These are phyloP conservation scores for Peronosclerospora sorghi DNA, from an alignment of 352 stramenopile genomes.

Conservation along the genomic window DNA sequence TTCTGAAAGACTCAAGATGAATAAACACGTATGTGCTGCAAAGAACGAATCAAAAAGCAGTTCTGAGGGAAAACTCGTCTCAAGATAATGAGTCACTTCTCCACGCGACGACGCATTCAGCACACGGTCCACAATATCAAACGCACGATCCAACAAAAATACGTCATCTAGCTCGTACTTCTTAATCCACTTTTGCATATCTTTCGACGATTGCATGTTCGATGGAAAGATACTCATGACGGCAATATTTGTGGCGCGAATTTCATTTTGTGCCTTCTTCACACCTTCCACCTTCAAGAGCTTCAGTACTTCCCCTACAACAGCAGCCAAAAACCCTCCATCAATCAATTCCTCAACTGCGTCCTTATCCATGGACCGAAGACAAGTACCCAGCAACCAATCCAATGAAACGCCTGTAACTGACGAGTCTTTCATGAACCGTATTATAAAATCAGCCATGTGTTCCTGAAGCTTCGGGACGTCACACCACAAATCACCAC, in stretches of 20 bases:
- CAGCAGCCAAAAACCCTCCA: constrained; percentile 48
- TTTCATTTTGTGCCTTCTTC: constrained; percentile 38
- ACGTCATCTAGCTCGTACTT: constrained; percentile 48
- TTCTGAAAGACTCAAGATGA: constrained; percentile 48
- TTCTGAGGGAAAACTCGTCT: constrained; percentile 32
- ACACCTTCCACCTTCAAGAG: constrained; percentile 25
- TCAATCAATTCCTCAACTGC: constrained; percentile 60
- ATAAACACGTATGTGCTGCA: constrained; percentile 47
- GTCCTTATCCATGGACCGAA: constrained; percentile 38
- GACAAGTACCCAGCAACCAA: constrained; percentile 48
- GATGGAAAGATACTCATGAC: constrained; percentile 46
- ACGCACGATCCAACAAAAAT: constrained; percentile 41
- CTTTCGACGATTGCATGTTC: constrained; percentile 33
- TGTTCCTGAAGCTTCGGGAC: constrained; percentile 76
- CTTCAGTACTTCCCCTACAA: constrained; percentile 39
- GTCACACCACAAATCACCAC: constrained; percentile 67
- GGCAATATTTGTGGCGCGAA: constrained; percentile 40
- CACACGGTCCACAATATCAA: constrained; percentile 43
- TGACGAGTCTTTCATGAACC: constrained; percentile 53
- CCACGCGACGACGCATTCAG: constrained; percentile 30
- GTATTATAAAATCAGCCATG: constrained; percentile 53
- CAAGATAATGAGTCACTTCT: constrained; percentile 51
- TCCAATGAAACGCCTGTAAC: constrained; percentile 53
- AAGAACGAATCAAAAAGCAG: constrained; percentile 51
- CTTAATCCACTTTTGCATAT: constrained; percentile 59